phyloP scores from a whole-genome alignment of 108 stramenopile genomes.

The Mediolabrus comicus region DNA sequence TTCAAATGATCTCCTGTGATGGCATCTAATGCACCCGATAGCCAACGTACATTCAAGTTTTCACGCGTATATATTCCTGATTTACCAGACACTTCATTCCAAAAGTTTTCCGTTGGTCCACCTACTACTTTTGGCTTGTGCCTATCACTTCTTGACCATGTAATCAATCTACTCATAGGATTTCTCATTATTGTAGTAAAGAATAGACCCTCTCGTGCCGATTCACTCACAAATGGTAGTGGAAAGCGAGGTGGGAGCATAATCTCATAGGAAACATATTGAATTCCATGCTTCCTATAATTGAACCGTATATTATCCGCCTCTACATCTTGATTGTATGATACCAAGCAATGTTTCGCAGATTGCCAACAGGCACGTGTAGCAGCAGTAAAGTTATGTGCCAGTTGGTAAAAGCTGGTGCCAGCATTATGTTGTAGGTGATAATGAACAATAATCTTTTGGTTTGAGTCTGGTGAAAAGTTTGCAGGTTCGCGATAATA shows the following conservation, averaged over 20 bases:
- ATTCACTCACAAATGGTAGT: conserved; percentile 31
- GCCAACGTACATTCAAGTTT: conserved; percentile 40
- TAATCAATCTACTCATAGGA: conserved; percentile 23
- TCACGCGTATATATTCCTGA: conserved; percentile 21
- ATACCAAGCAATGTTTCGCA: conserved; percentile 38
- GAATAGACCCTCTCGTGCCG: conserved; percentile 30
- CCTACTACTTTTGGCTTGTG: background rate
- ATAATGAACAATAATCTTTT: conserved; percentile 42
- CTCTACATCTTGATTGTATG: conserved; percentile 35
- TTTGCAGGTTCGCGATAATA: too few relatives aligned
- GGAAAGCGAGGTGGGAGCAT: conserved; percentile 42
- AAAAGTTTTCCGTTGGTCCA: conserved; percentile 5
- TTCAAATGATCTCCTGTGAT: conserved; percentile 35
- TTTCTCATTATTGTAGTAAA: conserved; percentile 45
- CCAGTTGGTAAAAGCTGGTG: conserved; percentile 21
- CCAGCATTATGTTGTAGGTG: conserved; percentile 49
- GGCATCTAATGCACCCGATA: conserved; percentile 24
- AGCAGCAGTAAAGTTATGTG: conserved; percentile 12
- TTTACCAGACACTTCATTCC: conserved; percentile 17
- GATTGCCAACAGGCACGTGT: conserved; percentile 36
- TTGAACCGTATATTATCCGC: conserved; percentile 37
- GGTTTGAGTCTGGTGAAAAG: background rate
- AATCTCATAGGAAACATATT: conserved; percentile 40
- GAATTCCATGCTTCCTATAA: conserved; percentile 38
- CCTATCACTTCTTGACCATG: background rate